Evolutionary conservation across 306 rosid genomes (phyloP).

Genomic region (Fragaria iinumae): DNA sequence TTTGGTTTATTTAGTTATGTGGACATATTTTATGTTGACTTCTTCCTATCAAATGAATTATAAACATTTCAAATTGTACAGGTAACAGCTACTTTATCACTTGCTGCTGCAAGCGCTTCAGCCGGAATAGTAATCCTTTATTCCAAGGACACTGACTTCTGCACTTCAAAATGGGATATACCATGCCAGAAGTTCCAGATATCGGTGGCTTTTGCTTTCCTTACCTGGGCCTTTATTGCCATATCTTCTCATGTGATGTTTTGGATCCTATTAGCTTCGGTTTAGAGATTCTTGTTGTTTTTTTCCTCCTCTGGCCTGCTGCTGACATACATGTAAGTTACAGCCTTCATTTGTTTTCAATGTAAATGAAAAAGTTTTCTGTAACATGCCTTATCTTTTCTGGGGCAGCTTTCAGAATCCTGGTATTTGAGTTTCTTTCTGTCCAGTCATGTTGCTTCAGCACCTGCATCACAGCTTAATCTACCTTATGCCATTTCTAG

Average conservation of each 20-base stretch:
- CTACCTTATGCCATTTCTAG: background rate
- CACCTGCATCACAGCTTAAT: background rate
- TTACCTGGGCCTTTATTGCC: constrained; percentile 76
- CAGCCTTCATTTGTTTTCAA: constrained; percentile 26
- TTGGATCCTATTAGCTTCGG: constrained; percentile 73
- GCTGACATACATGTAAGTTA: constrained; percentile 19
- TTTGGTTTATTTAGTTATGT: background rate
- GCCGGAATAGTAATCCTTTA: constrained; percentile 70
- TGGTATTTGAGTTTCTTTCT: constrained; percentile 5
- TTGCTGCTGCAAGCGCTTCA: constrained; percentile 91
- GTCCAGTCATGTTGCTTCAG: background rate
- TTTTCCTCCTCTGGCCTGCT: constrained; percentile 8
- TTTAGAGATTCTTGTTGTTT: constrained; percentile 40
- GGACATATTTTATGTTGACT: background rate
- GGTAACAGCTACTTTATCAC: constrained; percentile 87
- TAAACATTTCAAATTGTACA: constrained; percentile 35
- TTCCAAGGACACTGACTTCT: constrained; percentile 50
- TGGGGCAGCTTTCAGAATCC: constrained; percentile 13
- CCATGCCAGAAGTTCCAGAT: constrained; percentile 62
- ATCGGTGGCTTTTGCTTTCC: constrained; percentile 71
- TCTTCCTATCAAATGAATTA: background rate
- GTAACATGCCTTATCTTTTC: constrained; percentile 13
- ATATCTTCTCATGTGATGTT: constrained; percentile 87
- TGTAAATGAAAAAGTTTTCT: constrained; percentile 39
- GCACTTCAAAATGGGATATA: constrained; percentile 28